These are phyloP conservation scores for Arbutus unedo DNA, from an alignment of 148 eudicot genomes.

Conservation along the genomic window DNA sequence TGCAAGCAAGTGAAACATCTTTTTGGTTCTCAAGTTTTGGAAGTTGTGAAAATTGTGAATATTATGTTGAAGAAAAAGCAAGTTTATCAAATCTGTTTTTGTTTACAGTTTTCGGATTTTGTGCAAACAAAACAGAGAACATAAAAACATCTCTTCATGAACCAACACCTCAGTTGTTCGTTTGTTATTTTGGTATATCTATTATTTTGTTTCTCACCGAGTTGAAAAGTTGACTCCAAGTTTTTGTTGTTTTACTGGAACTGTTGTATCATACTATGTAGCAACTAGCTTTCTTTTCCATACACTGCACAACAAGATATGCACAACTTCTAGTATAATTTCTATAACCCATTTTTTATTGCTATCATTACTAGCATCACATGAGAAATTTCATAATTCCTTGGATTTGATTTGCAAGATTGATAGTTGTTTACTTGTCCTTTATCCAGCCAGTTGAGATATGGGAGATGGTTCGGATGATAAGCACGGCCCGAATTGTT, in stretches of 20 bases:
- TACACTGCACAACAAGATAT: background rate
- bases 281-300: background rate
- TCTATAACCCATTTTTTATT: background rate
- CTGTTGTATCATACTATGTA: background rate
- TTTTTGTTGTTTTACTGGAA: background rate
- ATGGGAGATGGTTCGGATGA: conserved; percentile 99
- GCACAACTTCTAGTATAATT: background rate
- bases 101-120: no score
- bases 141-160: no score
- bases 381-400: background rate
- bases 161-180: no score
- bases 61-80: no score
- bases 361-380: background rate
- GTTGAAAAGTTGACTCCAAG: no score
- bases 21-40: no score
- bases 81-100: no score
- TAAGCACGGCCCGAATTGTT: conserved; percentile 86
- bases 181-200: no score
- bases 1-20: no score
- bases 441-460: conserved; percentile 81
- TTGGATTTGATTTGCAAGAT: background rate
- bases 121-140: no score
- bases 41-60: no score
- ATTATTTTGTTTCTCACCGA: no score
- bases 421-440: background rate